These are phyloP conservation scores for Nicotiana tabacum DNA, from an alignment of 257 asterid species.

Conservation along the genomic window DNA sequence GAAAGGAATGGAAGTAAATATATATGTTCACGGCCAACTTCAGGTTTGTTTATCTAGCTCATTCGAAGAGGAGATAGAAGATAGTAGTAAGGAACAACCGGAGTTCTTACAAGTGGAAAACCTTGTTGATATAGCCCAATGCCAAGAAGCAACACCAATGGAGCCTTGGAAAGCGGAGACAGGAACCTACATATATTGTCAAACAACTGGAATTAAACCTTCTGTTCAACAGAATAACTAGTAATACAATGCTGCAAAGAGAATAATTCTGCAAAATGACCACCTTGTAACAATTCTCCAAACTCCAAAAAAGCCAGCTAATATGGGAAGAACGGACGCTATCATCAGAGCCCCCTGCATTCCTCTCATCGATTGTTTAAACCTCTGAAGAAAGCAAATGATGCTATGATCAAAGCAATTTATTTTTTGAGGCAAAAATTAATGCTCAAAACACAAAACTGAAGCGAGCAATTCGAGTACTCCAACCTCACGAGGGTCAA, in stretches of 20 bases:
- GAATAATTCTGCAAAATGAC: neutral
- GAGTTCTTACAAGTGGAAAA: constrained; percentile 64
- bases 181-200: constrained; percentile 54
- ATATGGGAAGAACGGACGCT: constrained; percentile 67
- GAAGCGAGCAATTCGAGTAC: neutral
- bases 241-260: neutral
- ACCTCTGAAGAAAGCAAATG: constrained; percentile 48
- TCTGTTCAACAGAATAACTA: neutral
- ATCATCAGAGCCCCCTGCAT: constrained; percentile 89
- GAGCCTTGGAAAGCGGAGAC: constrained; percentile 86
- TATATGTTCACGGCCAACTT: neutral
- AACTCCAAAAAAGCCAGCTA: constrained; percentile 73
- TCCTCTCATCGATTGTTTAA: constrained; percentile 62
- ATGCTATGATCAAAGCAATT: neutral
- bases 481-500: constrained; percentile 54
- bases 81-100: neutral
- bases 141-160: constrained; percentile 76
- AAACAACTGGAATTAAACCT: constrained; percentile 3
- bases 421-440: neutral
- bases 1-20: neutral
- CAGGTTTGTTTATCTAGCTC: neutral
- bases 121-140: constrained; percentile 84
- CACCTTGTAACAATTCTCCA: constrained; percentile 87
- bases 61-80: neutral
- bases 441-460: neutral